Conservation (phyloP, 495 filamentous ascomycete genomes). For the Penicillium simplicissimum region DNA sequence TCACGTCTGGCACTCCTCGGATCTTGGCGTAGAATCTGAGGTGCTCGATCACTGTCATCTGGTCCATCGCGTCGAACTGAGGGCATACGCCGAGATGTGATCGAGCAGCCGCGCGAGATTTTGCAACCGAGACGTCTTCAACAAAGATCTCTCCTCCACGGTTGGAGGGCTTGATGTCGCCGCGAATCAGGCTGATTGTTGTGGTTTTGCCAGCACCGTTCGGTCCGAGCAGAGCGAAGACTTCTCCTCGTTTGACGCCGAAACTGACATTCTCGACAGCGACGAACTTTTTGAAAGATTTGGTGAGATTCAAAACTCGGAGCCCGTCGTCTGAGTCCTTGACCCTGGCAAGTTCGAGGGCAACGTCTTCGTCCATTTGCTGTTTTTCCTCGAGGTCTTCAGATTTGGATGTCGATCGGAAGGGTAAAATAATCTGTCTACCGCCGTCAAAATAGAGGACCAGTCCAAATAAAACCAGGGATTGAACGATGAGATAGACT, state of each 20-base stretch:
- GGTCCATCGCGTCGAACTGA: conserved; percentile 58
- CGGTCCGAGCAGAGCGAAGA: conserved; percentile 83
- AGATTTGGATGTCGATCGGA: conserved; percentile 34
- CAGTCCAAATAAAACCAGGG: conserved; percentile 61
- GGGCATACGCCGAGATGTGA: conserved; percentile 69
- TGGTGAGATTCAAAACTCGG: conserved; percentile 72
- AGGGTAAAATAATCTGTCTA: conserved; percentile 48
- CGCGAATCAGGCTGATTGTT: conserved; percentile 79
- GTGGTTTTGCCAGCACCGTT: conserved; percentile 90
- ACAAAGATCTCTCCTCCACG: conserved; percentile 69
- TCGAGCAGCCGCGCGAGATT: conserved; percentile 64
- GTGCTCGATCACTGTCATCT: conserved; percentile 57
- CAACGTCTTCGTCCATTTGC: conserved; percentile 48
- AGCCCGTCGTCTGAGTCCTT: conserved; percentile 62
- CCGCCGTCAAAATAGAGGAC: conserved; percentile 72
- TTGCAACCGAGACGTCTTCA: conserved; percentile 67
- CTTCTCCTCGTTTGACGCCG: conserved; percentile 71
- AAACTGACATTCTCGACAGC: conserved; percentile 85
- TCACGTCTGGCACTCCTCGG: conserved; percentile 51
- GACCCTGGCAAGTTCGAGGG: conserved; percentile 48
- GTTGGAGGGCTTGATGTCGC: conserved; percentile 69
- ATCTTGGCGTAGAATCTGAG: conserved; percentile 58
- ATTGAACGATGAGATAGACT: conserved; percentile 70
- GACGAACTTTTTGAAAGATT: conserved; percentile 64
- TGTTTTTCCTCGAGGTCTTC: conserved; percentile 46